Percentiles rank a stretch among this genome's conserved stretches.
phyloP scores from a whole-genome alignment of 2,329 filamentous ascomycete species.

The Phoma sp. region DNA sequence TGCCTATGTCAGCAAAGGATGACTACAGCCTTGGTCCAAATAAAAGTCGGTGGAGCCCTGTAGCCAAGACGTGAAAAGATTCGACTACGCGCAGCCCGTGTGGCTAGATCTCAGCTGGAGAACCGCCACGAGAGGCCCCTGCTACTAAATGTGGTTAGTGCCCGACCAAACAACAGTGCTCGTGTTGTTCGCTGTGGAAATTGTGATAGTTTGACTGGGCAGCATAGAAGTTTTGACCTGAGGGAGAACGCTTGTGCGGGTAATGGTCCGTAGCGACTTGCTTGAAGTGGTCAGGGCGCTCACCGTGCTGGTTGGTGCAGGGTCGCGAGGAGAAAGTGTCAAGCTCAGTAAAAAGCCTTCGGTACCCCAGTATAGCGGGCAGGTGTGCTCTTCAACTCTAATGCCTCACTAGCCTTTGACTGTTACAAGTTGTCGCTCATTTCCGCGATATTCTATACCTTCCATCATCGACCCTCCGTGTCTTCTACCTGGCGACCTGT shows the following conservation, averaged over 20 bases:
- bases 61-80: slow-evolving; percentile 7
- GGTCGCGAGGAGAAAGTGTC: slow-evolving; percentile 7
- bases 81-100: slow-evolving; percentile 6
- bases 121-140: slow-evolving; percentile 9
- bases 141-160: slow-evolving; percentile 13
- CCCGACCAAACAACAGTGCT: background rate
- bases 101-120: slow-evolving; percentile 16
- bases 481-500: background rate
- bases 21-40: background rate
- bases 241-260: slow-evolving; percentile 1
- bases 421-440: background rate
- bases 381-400: too few species aligned
- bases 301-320: background rate
- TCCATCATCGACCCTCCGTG: background rate
- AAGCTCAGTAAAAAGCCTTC: slow-evolving; percentile 10
- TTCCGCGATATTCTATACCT: background rate
- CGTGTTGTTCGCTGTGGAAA: slow-evolving; percentile 7
- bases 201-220: slow-evolving; percentile 10
- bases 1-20: slow-evolving; percentile 8
- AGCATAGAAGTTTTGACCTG: background rate
- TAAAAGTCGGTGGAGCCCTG: background rate
- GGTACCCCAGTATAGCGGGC: background rate
- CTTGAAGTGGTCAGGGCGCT: slow-evolving; percentile 1
- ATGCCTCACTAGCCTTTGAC: background rate
- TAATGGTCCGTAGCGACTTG: slow-evolving; percentile 3